These are phyloP conservation scores for Ceriops tagal DNA, from an alignment of 345 rosid species.

Conservation along the genomic window DNA sequence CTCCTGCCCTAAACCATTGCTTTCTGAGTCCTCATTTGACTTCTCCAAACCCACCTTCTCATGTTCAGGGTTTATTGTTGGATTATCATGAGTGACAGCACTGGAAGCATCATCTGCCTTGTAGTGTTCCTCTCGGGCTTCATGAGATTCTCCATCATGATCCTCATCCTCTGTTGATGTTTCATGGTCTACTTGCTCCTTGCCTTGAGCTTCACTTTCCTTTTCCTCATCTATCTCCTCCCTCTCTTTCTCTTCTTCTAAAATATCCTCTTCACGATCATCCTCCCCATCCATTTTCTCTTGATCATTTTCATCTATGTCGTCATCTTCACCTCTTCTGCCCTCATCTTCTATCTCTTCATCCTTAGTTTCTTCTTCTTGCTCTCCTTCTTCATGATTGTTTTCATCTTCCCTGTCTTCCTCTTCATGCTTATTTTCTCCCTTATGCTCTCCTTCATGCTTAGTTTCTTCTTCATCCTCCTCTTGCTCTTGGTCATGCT, in stretches of 20 bases:
- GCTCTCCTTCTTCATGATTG: constrained; percentile 31
- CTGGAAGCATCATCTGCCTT: constrained; percentile 96
- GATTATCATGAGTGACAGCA: constrained; percentile 80
- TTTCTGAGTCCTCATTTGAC: constrained; percentile 32
- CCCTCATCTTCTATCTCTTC: constrained; percentile 20
- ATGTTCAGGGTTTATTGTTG: constrained; percentile 30
- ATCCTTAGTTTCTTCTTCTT: constrained; percentile 24
- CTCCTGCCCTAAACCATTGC: constrained; percentile 21
- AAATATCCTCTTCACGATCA: constrained; percentile 43
- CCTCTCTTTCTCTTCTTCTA: constrained; percentile 44
- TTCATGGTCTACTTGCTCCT: constrained; percentile 35
- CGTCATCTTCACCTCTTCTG: constrained; percentile 23
- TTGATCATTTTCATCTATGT: constrained; percentile 21
- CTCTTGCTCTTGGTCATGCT: constrained; percentile 30
- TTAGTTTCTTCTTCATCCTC: constrained; percentile 27
- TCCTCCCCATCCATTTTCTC: constrained; percentile 35
- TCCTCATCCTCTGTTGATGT: constrained; percentile 34
- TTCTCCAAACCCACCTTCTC: constrained; percentile 37
- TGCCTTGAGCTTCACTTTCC: constrained; percentile 36
- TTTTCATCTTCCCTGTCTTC: constrained; percentile 31
- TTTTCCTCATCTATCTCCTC: constrained; percentile 28
- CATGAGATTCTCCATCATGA: constrained; percentile 44
- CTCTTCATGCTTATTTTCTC: constrained; percentile 30
- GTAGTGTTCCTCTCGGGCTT: constrained; percentile 81
- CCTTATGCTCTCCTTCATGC: constrained; percentile 24